phyloP scores from a whole-genome alignment of 2,329 filamentous ascomycete genomes.

The Trichoderma lentiforme region DNA sequence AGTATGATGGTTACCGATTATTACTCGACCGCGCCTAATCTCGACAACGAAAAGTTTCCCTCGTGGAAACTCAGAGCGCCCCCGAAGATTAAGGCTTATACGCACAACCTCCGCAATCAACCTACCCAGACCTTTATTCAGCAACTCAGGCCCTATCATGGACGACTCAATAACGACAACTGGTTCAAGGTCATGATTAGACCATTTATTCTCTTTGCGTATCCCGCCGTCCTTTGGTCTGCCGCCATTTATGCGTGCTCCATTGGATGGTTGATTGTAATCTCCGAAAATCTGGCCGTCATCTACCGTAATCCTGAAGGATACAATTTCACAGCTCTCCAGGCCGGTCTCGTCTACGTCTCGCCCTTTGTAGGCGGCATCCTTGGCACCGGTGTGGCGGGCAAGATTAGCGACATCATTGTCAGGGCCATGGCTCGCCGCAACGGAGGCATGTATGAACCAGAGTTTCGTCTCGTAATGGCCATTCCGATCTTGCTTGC shows the following conservation, averaged over 20 bases:
- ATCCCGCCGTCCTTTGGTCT: constrained; percentile 88
- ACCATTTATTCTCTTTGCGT: constrained; percentile 82
- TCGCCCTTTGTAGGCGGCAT: constrained; percentile 87
- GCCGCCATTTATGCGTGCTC: constrained; percentile 80
- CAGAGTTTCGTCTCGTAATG: constrained; percentile 91
- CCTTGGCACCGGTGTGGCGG: constrained; percentile 86
- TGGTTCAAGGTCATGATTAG: constrained; percentile 76
- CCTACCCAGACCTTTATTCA: constrained; percentile 70
- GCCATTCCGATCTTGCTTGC: constrained; percentile 72
- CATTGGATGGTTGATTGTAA: constrained; percentile 91
- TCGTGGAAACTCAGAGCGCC: constrained; percentile 33
- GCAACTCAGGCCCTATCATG: constrained; percentile 73
- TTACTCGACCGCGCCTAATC: constrained; percentile 30
- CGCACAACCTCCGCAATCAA: constrained; percentile 62
- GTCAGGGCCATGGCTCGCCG: constrained; percentile 76
- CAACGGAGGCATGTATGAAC: constrained; percentile 93
- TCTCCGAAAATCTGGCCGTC: constrained; percentile 80
- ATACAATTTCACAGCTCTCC: constrained; percentile 79
- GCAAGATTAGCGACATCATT: constrained; percentile 80
- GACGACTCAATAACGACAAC: constrained; percentile 70
- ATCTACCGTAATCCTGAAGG: constrained; percentile 67
- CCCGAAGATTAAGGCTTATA: constrained; percentile 56
- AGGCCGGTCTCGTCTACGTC: constrained; percentile 83
- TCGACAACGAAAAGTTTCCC: constrained; percentile 44
- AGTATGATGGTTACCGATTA: constrained; percentile 26